A percentile compares a stretch with the other conserved stretches of the same genome.
Evolutionary conservation across 768 basidiomycete species (phyloP).

Genomic region (Auriscalpium orientale): DNA sequence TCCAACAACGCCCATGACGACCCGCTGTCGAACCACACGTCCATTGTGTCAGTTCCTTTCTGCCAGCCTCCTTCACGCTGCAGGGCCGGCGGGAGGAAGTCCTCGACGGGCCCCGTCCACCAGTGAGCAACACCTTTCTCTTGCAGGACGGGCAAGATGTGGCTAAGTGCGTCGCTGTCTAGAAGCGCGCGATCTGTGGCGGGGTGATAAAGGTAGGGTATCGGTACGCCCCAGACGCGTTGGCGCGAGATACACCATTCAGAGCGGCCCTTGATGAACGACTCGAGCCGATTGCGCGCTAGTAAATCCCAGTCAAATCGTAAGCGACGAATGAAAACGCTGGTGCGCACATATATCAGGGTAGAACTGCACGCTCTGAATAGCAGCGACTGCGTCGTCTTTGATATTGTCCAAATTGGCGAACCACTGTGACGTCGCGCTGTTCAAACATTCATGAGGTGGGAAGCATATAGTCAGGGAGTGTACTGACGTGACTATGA

Average conservation of each 20-base stretch:
- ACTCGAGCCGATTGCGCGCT: conserved; percentile 86
- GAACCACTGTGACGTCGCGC: conserved; percentile 97
- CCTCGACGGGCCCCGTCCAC: conserved; percentile 83
- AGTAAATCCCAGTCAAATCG: neutral
- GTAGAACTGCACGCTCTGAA: conserved; percentile 65
- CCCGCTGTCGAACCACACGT: conserved; percentile 99
- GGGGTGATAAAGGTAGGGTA: conserved; percentile 74
- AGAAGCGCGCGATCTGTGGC: conserved; percentile 59
- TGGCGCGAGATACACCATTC: conserved; percentile 99
- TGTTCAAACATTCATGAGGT: conserved; percentile 21
- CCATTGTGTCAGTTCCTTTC: conserved; percentile 93
- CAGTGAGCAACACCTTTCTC: conserved; percentile 73
- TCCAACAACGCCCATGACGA: conserved; percentile 83
- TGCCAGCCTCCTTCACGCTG: conserved; percentile 41
- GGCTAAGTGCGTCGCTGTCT: conserved; percentile 51
- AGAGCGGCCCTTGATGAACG: conserved; percentile 80
- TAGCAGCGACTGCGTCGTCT: conserved; percentile 57
- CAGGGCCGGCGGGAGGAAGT: conserved; percentile 67
- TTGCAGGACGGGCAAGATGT: conserved; percentile 72
- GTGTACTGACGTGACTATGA: conserved; percentile 75
- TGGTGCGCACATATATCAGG: conserved; percentile 29
- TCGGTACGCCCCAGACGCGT: conserved; percentile 95
- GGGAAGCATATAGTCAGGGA: neutral
- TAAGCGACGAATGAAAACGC: too few relatives aligned
- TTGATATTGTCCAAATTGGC: conserved; percentile 87